Percentiles rank a stretch among this genome's conserved stretches.
These are phyloP conservation scores for Lepidium campestre DNA, from an alignment of 441 rosid species.

Conservation along the genomic window DNA sequence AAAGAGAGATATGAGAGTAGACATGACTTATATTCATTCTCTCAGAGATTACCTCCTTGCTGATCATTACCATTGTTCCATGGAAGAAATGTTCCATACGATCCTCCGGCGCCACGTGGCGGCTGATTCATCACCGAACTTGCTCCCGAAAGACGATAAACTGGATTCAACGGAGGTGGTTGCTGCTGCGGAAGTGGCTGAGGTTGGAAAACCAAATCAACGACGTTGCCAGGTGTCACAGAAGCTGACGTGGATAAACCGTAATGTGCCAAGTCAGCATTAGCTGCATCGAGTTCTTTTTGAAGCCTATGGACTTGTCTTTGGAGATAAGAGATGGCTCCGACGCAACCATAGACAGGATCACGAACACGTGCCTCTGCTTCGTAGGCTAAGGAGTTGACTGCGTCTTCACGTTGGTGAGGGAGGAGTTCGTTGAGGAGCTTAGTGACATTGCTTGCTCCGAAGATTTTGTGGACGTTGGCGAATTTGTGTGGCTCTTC, in stretches of 20 bases:
- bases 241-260: conserved; percentile 29
- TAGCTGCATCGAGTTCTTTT: conserved; percentile 83
- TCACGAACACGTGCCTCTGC: conserved; percentile 96
- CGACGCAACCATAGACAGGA: conserved; percentile 89
- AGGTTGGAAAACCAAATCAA: conserved; percentile 32
- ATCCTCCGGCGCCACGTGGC: conserved; percentile 29
- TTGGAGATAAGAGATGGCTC: conserved; percentile 93
- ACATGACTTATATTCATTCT: not conserved
- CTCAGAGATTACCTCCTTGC: conserved; percentile 58
- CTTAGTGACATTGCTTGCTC: conserved; percentile 92
- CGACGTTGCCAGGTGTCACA: conserved; percentile 41
- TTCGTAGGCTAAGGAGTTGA: conserved; percentile 86
- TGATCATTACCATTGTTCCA: conserved; percentile 61
- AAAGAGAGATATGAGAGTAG: conserved; percentile 31
- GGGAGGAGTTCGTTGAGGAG: conserved; percentile 87
- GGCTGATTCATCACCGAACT: conserved; percentile 24
- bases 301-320: conserved; percentile 86
- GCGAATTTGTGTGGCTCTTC: conserved; percentile 97
- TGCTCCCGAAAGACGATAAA: conserved; percentile 36
- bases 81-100: conserved; percentile 57
- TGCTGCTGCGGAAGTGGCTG: conserved; percentile 35
- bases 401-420: conserved; percentile 95
- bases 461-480: conserved; percentile 93
- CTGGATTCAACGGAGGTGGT: conserved; percentile 37
- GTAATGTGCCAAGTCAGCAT: conserved; percentile 70